These are phyloP conservation scores for Fusarium penzigii DNA, from an alignment of 2,329 filamentous ascomycete species.

Conservation along the genomic window DNA sequence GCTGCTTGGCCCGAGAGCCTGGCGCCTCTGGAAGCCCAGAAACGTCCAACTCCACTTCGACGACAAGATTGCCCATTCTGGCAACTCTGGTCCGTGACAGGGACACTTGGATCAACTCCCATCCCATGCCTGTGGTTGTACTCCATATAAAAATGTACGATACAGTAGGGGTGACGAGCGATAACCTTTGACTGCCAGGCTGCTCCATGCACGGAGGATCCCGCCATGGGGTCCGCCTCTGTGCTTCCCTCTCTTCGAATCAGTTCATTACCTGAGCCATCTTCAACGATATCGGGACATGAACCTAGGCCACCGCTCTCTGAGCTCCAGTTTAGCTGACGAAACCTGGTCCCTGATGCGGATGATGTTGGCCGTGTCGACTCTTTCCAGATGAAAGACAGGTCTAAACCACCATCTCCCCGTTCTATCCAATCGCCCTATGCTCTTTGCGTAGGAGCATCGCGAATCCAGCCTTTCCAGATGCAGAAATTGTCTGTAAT, in stretches of 20 bases:
- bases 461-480: not conserved
- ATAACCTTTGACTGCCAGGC: constrained; percentile 16
- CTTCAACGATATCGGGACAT: constrained; percentile 25
- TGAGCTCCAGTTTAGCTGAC: constrained; percentile 11
- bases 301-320: constrained; percentile 20
- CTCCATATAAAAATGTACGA: not conserved
- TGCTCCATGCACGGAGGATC: constrained; percentile 20
- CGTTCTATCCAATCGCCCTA: not conserved
- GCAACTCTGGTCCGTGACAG: constrained; percentile 26
- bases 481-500: not conserved
- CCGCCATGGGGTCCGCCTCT: constrained; percentile 12
- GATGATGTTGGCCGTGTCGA: not conserved
- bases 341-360: constrained; percentile 10
- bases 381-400: not conserved
- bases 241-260: constrained; percentile 14
- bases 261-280: constrained; percentile 24
- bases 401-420: not conserved
- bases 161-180: constrained; percentile 13
- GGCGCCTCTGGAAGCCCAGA: constrained; percentile 16
- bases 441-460: not conserved
- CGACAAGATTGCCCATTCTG: constrained; percentile 30
- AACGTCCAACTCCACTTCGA: constrained; percentile 26
- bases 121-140: constrained; percentile 14
- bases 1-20: constrained; percentile 20
- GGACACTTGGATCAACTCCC: constrained; percentile 27